Evolutionary conservation across 192 early-diverging fungal species (phyloP).

Genomic region (Paraglomus brasilianum): DNA sequence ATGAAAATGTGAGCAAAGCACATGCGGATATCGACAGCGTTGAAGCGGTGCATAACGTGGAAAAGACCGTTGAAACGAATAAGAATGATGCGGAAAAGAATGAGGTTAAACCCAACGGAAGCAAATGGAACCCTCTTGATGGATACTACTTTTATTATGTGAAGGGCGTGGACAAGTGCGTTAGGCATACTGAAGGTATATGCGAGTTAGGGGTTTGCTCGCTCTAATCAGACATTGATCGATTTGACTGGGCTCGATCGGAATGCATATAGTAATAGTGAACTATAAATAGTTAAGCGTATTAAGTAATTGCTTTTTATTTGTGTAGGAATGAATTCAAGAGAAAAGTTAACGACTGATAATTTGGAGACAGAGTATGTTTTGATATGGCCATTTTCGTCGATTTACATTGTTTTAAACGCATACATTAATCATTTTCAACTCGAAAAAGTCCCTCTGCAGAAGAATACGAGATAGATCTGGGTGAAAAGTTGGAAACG

Average conservation of each 20-base stretch:
- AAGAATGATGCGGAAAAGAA: conserved; percentile 7
- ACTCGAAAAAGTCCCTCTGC: background rate
- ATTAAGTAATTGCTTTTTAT: too few relatives aligned
- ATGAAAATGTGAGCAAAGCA: background rate
- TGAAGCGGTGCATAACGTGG: background rate
- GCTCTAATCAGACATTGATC: too few relatives aligned
- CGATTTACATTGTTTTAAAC: too few relatives aligned
- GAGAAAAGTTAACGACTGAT: too few relatives aligned
- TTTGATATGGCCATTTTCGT: too few relatives aligned
- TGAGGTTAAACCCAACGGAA: background rate
- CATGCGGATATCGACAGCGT: background rate
- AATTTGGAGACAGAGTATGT: too few relatives aligned
- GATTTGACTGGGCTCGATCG: too few relatives aligned
- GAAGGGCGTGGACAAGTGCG: conserved; percentile 27
- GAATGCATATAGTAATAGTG: too few relatives aligned
- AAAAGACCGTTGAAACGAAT: background rate
- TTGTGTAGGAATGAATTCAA: too few relatives aligned
- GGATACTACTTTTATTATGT: conserved; percentile 35
- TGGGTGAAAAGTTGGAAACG: conserved; percentile 34
- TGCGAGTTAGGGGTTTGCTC: background rate
- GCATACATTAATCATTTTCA: too few relatives aligned
- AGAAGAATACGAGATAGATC: conserved; percentile 38
- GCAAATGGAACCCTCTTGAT: conserved; percentile 38
- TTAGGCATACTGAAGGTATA: conserved; percentile 37
- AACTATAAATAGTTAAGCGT: too few relatives aligned